Base-by-base conservation (phyloP, 2,329 filamentous ascomycete species). In the Diaporthe batatas region DNA sequence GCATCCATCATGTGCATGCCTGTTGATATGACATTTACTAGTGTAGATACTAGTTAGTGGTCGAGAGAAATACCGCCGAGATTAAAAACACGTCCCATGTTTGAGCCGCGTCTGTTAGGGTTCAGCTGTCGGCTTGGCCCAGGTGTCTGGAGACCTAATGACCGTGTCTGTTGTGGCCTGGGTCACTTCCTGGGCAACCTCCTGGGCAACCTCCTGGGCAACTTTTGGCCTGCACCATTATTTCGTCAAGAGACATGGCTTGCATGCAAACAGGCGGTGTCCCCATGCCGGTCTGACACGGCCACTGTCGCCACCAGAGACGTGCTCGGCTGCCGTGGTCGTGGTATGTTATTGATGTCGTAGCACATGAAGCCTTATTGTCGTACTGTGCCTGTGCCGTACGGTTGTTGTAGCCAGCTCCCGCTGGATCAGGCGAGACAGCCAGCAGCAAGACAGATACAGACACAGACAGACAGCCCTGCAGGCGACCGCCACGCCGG, bases 111-210 rank as follows among this genome's bases (percentile, higher is more conserved):
- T 58, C 23, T 32, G 36, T 58, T 58, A 39, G 39, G 53, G 67
- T 49, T 57, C 67, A 49, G 67, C 67, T 69, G 62, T 51, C 44
- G 62, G 62, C 62, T 65, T 65, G 62, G 62, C 62, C 62, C 62
- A 67, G 47, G 47, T 39, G 53, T n/a, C 51, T 47, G 49, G 65
- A 44, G 47, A 57, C 36, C 65, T 34, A 57, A 47, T 55, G 44
- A 55, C 23, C 16, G 34, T 44, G 42, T 25, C 49, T 16, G 51
- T 14, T 42, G 39, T 12, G 39, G n/a, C n/a, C n/a, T n/a, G n/a
- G n/a, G n/a, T n/a, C n/a, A n/a, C n/a, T n/a, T n/a, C n/a, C n/a
- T n/a, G n/a, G n/a, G n/a, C n/a, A n/a, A n/a, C n/a, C n/a, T n/a
- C n/a, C n/a, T n/a, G n/a, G n/a, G n/a, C n/a, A n/a, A n/a, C n/a